Evolutionary conservation across 2,329 filamentous ascomycete genomes (phyloP).

Genomic region (Apiospora aurea): DNA sequence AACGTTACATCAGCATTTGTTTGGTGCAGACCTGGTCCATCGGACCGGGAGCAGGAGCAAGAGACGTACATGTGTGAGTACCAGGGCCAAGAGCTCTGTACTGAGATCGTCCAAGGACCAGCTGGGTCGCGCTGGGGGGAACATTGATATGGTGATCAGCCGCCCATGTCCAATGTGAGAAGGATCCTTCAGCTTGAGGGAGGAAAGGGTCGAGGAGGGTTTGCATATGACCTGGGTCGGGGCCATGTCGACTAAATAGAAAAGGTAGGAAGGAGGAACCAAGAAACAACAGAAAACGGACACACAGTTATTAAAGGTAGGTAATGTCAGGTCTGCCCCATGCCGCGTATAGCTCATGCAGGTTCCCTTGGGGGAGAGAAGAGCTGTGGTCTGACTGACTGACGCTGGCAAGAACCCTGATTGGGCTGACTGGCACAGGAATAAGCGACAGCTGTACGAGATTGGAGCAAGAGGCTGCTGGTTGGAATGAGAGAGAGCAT

Average conservation of each 20-base stretch:
- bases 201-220: conserved; percentile 28
- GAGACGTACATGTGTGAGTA: conserved; percentile 49
- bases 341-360: not conserved
- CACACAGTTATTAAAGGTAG: not conserved
- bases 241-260: conserved; percentile 23
- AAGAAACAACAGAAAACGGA: not conserved
- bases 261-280: not conserved
- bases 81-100: conserved; percentile 51
- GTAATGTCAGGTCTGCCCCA: not conserved
- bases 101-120: conserved; percentile 47
- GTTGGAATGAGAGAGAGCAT: not conserved
- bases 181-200: conserved; percentile 24
- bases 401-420: not conserved
- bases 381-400: not conserved
- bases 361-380: not conserved
- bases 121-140: conserved; percentile 26
- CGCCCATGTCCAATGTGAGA: conserved; percentile 23
- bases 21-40: not conserved
- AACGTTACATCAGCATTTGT: not conserved
- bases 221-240: conserved; percentile 27
- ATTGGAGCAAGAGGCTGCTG: not conserved
- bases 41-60: not conserved
- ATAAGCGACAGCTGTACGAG: conserved; percentile 11
- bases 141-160: conserved; percentile 31
- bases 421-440: not conserved